Evolutionary conservation across 2,329 filamentous ascomycete species (phyloP), one percentile per base, ranked within the genome.

Genomic region (Bertia moriformis): DNA sequence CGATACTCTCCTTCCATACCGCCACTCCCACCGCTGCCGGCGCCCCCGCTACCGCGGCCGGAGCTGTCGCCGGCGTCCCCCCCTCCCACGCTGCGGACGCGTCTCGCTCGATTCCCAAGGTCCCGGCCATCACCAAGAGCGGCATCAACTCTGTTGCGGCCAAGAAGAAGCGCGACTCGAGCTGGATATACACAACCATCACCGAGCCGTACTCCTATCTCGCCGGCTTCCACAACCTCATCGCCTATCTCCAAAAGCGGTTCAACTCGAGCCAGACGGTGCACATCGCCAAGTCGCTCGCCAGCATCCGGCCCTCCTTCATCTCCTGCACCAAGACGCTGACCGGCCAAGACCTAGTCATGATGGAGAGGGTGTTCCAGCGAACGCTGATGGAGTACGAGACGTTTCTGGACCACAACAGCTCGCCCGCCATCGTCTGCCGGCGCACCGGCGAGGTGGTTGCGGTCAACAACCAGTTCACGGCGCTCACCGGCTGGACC

Each of bases 291-390:
- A 85, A 88, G 60, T 82, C 88, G 0, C 70, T 98, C 39, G 82
- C 85, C 4, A 86, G 83, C 35, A 93, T 95, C 49, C 80, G 91
- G 4, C 89, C 91, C 2, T 91, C 87, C 0, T 91, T 98, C 54
- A 89, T 96, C 45, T 80, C 86, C 10, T 93, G 86, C 44, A 93
- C 85, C 15, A 83, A 84, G 51, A 86, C 85, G 14, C 65, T 96
- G 44, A 88, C 86, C 46, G 69, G 79, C 14, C 81, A 91, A 50
- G 91, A 98, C 57, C 67, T 96, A 18, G 78, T 98, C 17, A 94
- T 96, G 56, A 94, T 94, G 83, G 91, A 98, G 57, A 93, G 93
- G 60, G 93, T 84, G 51, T 86, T 96, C 53, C 91, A 98, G 58
- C 76, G 91, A 27, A 93, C 86, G 0, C 67, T 96, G 12, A 86